Evolutionary conservation across 805 yeast genomes (phyloP).

Genomic region (Cyberlindnera suaveolens): DNA sequence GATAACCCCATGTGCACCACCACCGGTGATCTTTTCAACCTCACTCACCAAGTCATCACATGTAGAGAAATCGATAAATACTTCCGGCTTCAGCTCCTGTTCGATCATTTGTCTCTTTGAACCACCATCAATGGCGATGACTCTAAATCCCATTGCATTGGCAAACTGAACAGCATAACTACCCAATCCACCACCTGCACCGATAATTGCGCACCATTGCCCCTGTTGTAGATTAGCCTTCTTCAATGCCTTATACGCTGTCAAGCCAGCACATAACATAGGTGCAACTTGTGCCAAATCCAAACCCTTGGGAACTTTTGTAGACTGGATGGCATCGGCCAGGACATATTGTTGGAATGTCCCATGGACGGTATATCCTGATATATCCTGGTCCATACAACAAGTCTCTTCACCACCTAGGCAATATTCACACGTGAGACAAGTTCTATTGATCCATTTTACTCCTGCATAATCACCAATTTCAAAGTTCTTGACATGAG

Average conservation of each 20-base stretch:
- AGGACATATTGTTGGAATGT: slow-evolving; percentile 67
- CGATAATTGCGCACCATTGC: slow-evolving; percentile 68
- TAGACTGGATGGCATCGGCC: slow-evolving; percentile 59
- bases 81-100: slow-evolving; percentile 52
- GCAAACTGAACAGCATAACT: slow-evolving; percentile 72
- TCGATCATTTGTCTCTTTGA: slow-evolving; percentile 50
- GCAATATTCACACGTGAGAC: slow-evolving; percentile 60
- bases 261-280: slow-evolving; percentile 73
- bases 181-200: slow-evolving; percentile 82
- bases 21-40: slow-evolving; percentile 39
- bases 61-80: slow-evolving; percentile 47
- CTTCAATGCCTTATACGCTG: slow-evolving; percentile 62
- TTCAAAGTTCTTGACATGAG: slow-evolving; percentile 49
- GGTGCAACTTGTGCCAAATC: slow-evolving; percentile 54
- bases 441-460: slow-evolving; percentile 64
- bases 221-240: slow-evolving; percentile 52
- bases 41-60: slow-evolving; percentile 43
- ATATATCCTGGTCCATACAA: slow-evolving; percentile 59
- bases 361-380: slow-evolving; percentile 78
- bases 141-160: slow-evolving; percentile 67
- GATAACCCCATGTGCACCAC: slow-evolving; percentile 67
- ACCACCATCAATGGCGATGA: slow-evolving; percentile 69
- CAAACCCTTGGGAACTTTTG: slow-evolving; percentile 46
- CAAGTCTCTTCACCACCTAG: slow-evolving; percentile 51
- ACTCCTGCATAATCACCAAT: slow-evolving; percentile 62